Base-by-base conservation (phyloP, 2,329 filamentous ascomycete genomes). In the Aspergillus niger region DNA sequence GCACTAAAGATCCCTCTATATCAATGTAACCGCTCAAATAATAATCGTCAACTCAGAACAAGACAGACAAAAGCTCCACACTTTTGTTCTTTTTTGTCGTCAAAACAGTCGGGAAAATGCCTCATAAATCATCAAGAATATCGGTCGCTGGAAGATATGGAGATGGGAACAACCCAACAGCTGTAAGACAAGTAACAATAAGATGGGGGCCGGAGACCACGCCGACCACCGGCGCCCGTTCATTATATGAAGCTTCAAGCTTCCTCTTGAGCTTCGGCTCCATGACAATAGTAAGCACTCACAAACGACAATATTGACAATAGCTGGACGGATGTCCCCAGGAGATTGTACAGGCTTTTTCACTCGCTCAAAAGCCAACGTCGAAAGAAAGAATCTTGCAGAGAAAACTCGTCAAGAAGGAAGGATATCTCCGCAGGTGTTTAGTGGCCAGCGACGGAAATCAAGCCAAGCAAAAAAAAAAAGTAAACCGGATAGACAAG, bases 41-140 rank as follows among this genome's bases (percentile, higher is more conserved):
- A 22, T 39, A 53, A 8, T 53, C 50, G 50, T 53, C 50, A 53
- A 53, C 22, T 32, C n/a, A 17, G n/a, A 38, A 44, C 24, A 11
- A 55, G 30, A 44, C n/a, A 20, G 32, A 32, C 8, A 38, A 54
- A 47, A 55, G 13, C 22, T 20, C 50, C 53, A 57, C 43, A 55
- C 56, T 63, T 63, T 63, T 63, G 41, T 43, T 55, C 20, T 43
- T 56, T 38, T 36, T 57, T 49, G 47, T 59, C 58, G 51, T 57
- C 48, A 47, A 50, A 39, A 56, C 53, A 47, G 55, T 47, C 48
- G 36, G 52, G 7, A 41, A 36, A 36, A 55, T 59, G 50, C 30
- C 26, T 53, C 50, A 57, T 55, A 49, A 50, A 57, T 61, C 59
- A 61, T 61, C 56, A 52, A 43, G 48, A 59, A 54, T 28, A 38